Evolutionary conservation across 306 rosid species (phyloP), one percentile per base, ranked within the genome.

Genomic region (Potentilla sterilis): DNA sequence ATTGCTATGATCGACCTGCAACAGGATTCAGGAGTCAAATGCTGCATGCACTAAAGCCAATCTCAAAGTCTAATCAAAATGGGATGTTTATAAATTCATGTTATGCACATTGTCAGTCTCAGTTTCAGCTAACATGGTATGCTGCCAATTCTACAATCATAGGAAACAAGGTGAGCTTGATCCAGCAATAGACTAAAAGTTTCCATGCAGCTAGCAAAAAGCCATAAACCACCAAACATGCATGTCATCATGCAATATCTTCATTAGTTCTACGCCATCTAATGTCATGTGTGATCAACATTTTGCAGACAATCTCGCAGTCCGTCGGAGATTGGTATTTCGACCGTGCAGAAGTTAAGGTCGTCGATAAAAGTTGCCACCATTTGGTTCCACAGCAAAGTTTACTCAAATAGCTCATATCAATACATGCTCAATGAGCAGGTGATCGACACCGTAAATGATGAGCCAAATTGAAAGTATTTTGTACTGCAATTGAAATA

Each of bases 261-360:
- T 40, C 52, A 21, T 22, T 38, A 63, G 77, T 9, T 43, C 66
- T 24, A 47, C 64, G 19, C 52, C 54, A 34, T 61, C 61, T 82
- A 73, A 84, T 48, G 14, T 38, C 57, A 21, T 49, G 73, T 55
- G 28, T n/a, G 10, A 70, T 68, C 34, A 69, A 62, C 6, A 11
- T 43, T 55, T 51, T 85, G 89, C 87, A 95, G 97, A 85, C 88
- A 41, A 92, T 95, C 46, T 93, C 99, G 6, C 24, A 82, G 16
- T 97, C 97, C 32, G 97, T 95, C 21, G 96, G 92, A 71, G 97
- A 95, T 76, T 95, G 99, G 99, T 95, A 85, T 81, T 95, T 90
- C 18, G 92, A 95, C 59, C 81, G 97, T 77, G 87, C 87, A 54
- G 79, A 81, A 21, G 87, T 84, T 48, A 95, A 87, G 91, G 83